Base-by-base conservation (phyloP, 805 yeast genomes). In the Metschnikowia santaceciliae region DNA sequence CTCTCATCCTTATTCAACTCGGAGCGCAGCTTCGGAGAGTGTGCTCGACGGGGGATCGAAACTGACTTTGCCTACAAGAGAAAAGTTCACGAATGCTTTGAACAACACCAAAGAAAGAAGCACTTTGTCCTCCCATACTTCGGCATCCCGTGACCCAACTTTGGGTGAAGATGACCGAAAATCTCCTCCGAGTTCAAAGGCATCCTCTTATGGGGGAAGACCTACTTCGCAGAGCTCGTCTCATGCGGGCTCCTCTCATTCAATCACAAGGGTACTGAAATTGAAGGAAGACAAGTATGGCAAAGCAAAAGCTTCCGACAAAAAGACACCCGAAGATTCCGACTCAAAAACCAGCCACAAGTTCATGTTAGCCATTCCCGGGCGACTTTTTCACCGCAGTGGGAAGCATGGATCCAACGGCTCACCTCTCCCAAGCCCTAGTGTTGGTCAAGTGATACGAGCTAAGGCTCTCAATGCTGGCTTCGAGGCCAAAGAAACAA, bases 331-430 rank as follows among this genome's bases (percentile, higher is more conserved):
- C 3, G 47, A 44, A 6, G 47, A 44, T 23, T 15, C 39, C 11
- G 47, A 44, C 26, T 13, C 39, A 6, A 44, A 44, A 19, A 11
- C 17, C 14, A 22, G 38, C 14, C 56, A 53, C 36, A 54, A 43
- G 30, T 49, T 55, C 5, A 42, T 49, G 52, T 46, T 48, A 52
- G 47, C 55, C 37, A 51, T 55, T 48, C 53, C 65, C 51, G 35
- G 55, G 15, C 37, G 56, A 4, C 36, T 57, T 7, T 57, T 57
- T 32, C 61, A 57, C 42, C 36, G 55, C 11, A 44, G 40, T n/a
- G 41, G 47, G 5, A 44, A 44, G 7, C 47, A 35, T 15, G 33
- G 47, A 5, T 11, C 47, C 14, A 13, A 33, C 13, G 23, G 6
- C 13, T 20, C 41, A 11, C 40, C 32, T 17, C 40, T 36, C 4